Percentiles rank a stretch among this genome's conserved stretches.
phyloP scores from a whole-genome alignment of 352 stramenopile species.

The Phytophthora europaea region DNA sequence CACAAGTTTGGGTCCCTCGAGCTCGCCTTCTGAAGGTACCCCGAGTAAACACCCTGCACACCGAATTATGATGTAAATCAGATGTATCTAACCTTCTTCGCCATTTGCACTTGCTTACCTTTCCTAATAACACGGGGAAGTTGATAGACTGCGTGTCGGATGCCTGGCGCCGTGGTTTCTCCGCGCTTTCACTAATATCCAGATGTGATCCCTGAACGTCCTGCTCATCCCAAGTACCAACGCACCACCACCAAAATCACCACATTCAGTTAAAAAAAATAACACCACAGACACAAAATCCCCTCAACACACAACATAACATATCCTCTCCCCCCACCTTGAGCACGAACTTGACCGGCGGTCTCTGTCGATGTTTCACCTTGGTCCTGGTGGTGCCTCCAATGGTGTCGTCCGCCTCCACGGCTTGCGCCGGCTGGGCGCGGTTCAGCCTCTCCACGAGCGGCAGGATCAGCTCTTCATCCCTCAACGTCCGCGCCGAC shows the following conservation, averaged over 20 bases:
- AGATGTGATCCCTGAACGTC: slow-evolving; percentile 77
- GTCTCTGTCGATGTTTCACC: slow-evolving; percentile 65
- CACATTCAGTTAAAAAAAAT: slow-evolving; percentile 12
- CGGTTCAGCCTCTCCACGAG: slow-evolving; percentile 79
- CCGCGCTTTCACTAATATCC: slow-evolving; percentile 66
- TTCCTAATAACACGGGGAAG: slow-evolving; percentile 79
- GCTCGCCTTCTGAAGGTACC: slow-evolving; percentile 86
- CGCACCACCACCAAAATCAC: background rate
- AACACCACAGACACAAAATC: background rate
- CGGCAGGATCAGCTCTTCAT: slow-evolving; percentile 83
- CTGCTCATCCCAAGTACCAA: slow-evolving; percentile 32
- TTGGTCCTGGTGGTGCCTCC: slow-evolving; percentile 55
- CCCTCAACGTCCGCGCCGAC: slow-evolving; percentile 75
- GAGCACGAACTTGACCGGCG: slow-evolving; percentile 85
- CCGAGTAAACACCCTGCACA: slow-evolving; percentile 71
- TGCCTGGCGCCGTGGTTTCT: slow-evolving; percentile 28
- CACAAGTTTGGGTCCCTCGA: slow-evolving; percentile 82
- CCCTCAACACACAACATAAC: background rate
- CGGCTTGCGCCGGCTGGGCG: slow-evolving; percentile 40
- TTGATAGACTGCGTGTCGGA: slow-evolving; percentile 64
- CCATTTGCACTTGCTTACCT: slow-evolving; percentile 45
- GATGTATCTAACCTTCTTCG: too few species aligned
- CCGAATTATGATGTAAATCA: background rate
- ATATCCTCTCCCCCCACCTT: slow-evolving; percentile 55
- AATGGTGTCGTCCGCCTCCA: slow-evolving; percentile 63